Percentiles rank a stretch among this genome's conserved stretches.
phyloP scores from a whole-genome alignment of 129 eudicot species.

The Helianthus annuus region HanXRQr2.0-SUNRISE NC_035440.2:88695219-88695718 shows the following conservation, averaged over 20 bases:
- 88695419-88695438: conserved; percentile 10
- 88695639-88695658: conserved; percentile 52
- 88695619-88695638: conserved; percentile 47
- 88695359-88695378: conserved; percentile 20
- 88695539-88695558: conserved; percentile 17
- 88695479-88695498: conserved; percentile 26
- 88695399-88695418: neutral
- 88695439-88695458: conserved; percentile 15
- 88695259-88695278: too few relatives aligned
- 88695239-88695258: too few relatives aligned
- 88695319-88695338: neutral
- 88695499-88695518: conserved; percentile 17
- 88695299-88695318: too few relatives aligned
- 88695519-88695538: conserved; percentile 10
- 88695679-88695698: conserved; percentile 53
- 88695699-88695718: conserved; percentile 42
- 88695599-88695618: neutral
- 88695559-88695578: neutral
- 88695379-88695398: neutral
- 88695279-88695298: too few relatives aligned
- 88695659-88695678: conserved; percentile 44
- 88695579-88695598: neutral
- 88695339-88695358: neutral
- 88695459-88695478: conserved; percentile 12
- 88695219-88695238: too few relatives aligned